phyloP scores from a whole-genome alignment of 225 moss, liverwort and hornwort genomes.

The Straminergon stramineum region DNA sequence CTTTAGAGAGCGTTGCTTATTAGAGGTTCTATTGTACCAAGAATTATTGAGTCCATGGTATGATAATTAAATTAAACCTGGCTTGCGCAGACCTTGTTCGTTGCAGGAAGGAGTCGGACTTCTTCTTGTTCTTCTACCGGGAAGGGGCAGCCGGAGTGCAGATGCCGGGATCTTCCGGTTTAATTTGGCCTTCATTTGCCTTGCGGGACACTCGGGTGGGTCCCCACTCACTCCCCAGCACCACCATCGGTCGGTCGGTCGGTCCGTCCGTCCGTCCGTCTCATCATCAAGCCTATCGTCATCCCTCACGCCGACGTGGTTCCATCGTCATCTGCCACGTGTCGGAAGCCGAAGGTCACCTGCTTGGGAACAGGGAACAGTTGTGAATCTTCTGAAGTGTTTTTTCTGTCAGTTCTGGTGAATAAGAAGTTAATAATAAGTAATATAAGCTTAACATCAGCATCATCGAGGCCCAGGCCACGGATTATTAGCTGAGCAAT shows the following conservation, averaged over 20 bases:
- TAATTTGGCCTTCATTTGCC: neutral
- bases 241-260: neutral
- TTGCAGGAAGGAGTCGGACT: neutral
- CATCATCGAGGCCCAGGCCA: too few species aligned
- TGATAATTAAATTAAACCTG: too few species aligned
- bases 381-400: neutral
- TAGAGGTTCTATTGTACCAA: neutral
- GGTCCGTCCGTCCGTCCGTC: neutral
- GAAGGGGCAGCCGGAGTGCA: neutral
- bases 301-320: neutral
- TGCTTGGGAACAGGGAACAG: too few species aligned
- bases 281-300: neutral
- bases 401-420: neutral
- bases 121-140: neutral
- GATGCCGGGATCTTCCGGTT: neutral
- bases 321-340: neutral
- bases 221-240: neutral
- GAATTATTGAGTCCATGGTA: neutral
- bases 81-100: neutral
- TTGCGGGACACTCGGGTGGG: neutral
- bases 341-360: neutral
- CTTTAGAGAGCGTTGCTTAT: too few species aligned
- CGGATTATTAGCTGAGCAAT: neutral
- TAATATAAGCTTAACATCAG: too few species aligned
- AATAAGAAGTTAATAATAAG: too few species aligned